Percentiles rank a stretch among this genome's conserved stretches.
Conservation (phyloP, 345 rosid species). For the Pistacia atlantica region DNA sequence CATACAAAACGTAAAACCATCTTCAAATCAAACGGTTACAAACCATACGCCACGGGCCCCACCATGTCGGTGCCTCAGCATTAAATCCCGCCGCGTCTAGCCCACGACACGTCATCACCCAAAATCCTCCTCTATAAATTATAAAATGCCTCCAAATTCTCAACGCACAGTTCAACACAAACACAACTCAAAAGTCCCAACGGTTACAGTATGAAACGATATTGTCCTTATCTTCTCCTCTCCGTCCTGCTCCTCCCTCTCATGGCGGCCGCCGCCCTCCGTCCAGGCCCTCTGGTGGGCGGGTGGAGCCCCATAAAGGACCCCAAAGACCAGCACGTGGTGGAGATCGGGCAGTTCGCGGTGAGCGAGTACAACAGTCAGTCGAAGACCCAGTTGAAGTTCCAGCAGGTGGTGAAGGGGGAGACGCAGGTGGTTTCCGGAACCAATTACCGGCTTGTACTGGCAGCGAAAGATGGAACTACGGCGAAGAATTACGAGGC, state of each 20-base stretch:
- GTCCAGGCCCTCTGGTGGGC: slow-evolving; percentile 23
- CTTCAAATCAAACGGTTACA: background rate
- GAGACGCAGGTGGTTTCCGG: slow-evolving; percentile 63
- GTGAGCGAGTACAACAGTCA: slow-evolving; percentile 41
- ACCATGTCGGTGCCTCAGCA: background rate
- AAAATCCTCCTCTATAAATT: background rate
- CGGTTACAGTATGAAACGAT: background rate
- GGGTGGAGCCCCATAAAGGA: slow-evolving; percentile 57
- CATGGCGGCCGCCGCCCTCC: slow-evolving; percentile 12
- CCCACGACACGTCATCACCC: background rate
- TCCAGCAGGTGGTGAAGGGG: slow-evolving; percentile 40
- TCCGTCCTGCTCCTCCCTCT: slow-evolving; percentile 22
- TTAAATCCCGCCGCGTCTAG: background rate
- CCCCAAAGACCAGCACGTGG: slow-evolving; percentile 41
- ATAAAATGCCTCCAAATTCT: too few species aligned
- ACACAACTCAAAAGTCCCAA: background rate
- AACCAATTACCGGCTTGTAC: slow-evolving; percentile 42
- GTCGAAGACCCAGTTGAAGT: slow-evolving; percentile 20
- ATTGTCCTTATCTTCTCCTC: background rate
- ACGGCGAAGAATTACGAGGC: slow-evolving; percentile 36
- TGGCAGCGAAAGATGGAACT: slow-evolving; percentile 26
- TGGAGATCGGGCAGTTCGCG: slow-evolving; percentile 51
- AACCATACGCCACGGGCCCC: background rate
- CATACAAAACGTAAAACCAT: too few species aligned
- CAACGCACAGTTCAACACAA: too few species aligned